Conservation (phyloP, 257 asterid species). For the Scutellaria baicalensis region DNA sequence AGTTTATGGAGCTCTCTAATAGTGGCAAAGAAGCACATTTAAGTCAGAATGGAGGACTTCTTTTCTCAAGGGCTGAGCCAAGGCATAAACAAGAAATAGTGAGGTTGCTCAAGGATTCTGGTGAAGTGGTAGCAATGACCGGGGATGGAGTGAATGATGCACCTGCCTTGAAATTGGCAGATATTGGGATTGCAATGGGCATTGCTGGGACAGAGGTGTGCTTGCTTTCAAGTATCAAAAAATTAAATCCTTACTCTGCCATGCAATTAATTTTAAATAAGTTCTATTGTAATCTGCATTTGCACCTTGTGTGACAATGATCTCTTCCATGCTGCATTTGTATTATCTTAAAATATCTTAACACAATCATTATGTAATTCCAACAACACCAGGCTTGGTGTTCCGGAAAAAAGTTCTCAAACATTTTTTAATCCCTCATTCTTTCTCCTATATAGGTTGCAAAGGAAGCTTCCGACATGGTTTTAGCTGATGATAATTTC, state of each 20-base stretch:
- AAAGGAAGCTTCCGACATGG: slow-evolving; percentile 99
- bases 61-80: slow-evolving; percentile 99
- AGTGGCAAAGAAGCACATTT: slow-evolving; percentile 49
- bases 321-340: background rate
- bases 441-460: slow-evolving; percentile 57
- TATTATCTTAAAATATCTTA: too few relatives aligned
- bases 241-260: background rate
- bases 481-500: slow-evolving; percentile 94
- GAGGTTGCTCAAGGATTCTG: slow-evolving; percentile 90
- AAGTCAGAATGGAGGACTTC: slow-evolving; percentile 79
- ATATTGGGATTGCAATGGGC: slow-evolving; percentile 99
- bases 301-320: background rate
- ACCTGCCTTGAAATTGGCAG: slow-evolving; percentile 92
- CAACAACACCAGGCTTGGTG: background rate
- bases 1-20: slow-evolving; percentile 60
- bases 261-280: background rate
- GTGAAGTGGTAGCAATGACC: slow-evolving; percentile 99
- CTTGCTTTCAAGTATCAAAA: background rate
- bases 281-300: background rate
- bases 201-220: slow-evolving; percentile 93
- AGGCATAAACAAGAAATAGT: slow-evolving; percentile 97
- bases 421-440: background rate
- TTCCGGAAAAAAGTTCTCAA: background rate
- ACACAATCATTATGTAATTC: background rate
- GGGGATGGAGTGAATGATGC: slow-evolving; percentile 99